Evolutionary conservation across 768 basidiomycete species (phyloP).

Genomic region (Phanerochaete sordida): DNA sequence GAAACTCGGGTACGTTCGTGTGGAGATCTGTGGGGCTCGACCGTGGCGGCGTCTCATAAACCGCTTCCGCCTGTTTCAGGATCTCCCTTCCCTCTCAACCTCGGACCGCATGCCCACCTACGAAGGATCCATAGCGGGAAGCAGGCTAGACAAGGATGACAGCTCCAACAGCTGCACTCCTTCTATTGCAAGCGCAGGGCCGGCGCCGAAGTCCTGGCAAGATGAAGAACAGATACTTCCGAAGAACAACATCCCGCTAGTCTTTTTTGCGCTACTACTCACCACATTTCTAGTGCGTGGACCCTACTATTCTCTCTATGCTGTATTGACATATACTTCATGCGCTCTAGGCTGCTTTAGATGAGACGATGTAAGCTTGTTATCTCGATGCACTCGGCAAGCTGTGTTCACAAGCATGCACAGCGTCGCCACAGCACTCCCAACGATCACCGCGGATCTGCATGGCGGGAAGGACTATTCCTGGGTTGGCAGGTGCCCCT

Average conservation of each 20-base stretch:
- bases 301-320: too few relatives aligned
- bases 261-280: neutral
- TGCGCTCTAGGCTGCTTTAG: neutral
- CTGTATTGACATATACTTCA: too few relatives aligned
- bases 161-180: neutral
- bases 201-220: neutral
- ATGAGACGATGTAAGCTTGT: neutral
- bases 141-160: neutral
- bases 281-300: neutral
- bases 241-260: neutral
- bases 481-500: neutral
- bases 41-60: neutral
- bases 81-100: neutral
- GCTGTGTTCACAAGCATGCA: neutral
- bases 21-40: neutral
- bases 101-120: neutral
- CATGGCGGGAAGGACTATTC: neutral
- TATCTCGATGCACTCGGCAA: neutral
- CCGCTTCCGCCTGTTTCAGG: neutral
- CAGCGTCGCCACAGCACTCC: neutral
- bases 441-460: neutral
- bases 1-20: neutral
- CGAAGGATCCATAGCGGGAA: neutral
- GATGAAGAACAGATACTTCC: conserved; percentile 2
- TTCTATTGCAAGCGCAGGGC: neutral